Evolutionary conservation across 352 stramenopile genomes (phyloP), one percentile per base, ranked within the genome.

Genomic region (Phytophthora tubulina): DNA sequence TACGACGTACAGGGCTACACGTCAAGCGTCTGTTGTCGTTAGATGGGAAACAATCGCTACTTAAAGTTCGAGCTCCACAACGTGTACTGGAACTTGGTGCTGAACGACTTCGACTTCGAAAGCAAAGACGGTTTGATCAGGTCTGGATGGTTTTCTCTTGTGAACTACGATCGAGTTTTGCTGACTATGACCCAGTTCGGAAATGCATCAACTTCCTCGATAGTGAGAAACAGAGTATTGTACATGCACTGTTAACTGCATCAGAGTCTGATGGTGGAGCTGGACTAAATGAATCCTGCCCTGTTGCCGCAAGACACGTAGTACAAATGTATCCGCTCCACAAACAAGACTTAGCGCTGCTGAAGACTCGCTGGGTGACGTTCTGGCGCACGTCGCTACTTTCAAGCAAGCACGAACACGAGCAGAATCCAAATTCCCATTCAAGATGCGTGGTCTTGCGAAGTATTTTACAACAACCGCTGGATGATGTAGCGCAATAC

Each of bases 401-500:
- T 45, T 64, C 63, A n/a, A 49, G 21, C 17, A 72, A 74, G 27
- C 52, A 57, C 36, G 42, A 72, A 14, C 45, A 70, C 31, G 41
- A 48, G 7, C 27, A 55, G 42, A 6, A 35, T 8, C 15, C 27
- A 5, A 54, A 27, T 14, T 42, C 44, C 3, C 31, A 35, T 1
- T 45, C 41, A 39, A 65, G 61, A 27, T 83, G 80, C 15, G 30
- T 82, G 3, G 4, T 78, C 3, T 54, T 67, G 2, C 63, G 77
- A 51, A 56, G 56, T 63, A 58, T 84, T 7, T 60, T 97, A 15
- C 63, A 79, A 3, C 91, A 97, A 74, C 92, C 93, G 3, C 80
- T 98, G 39, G 89, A 97, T 59, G 65, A 89, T 31, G 87, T 98
- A 9, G 87, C 88, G 32, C 81, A 96, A 64, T 98, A 98, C 77